Base-by-base conservation (phyloP, 1,139 yeast species). In the Citeromyces hawaiiensis region DNA sequence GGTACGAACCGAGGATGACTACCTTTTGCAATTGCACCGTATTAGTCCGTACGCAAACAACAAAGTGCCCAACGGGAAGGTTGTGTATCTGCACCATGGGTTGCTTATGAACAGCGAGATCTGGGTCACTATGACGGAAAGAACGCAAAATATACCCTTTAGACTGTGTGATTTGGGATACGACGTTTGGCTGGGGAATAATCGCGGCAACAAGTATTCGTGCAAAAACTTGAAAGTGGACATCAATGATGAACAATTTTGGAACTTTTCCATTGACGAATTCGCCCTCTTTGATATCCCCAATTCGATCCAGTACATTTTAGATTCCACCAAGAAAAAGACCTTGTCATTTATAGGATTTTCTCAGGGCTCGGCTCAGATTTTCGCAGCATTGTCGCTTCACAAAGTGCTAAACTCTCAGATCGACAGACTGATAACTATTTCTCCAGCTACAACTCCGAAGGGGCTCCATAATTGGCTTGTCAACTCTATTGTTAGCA, bases 401-500 rank as follows among this genome's bases (percentile, higher is more conserved):
- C 76, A 81, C 53, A 72, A 83, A 5, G 69, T 69, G 16, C 65
- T 88, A 46, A 85, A 83, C 55, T 54, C 64, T 8, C 81, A 83
- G 52, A 73, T 88, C 39, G 76, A 76, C 27, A 70, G 74, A 47
- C 72, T 88, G 44, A 72, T 88, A 40, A 44, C 54, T 15, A 52
- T 56, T 21, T 83, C 96, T 0, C 97, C 97, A 1, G 97, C 97
- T 1, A 83, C 94, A 61, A 85, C 96, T 0, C 97, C 97, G 0
- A 83, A 77, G 39, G 93, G 94, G 1, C 64, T 88, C 18, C 76
- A 80, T 45, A 83, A 88, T 47, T 69, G 72, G 53, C 63, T 87
- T 42, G 77, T 85, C 30, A 94, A 86, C 53, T 69, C 87, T 0
- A 64, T 88, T 36, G 72, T 83, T 47, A 79, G 83, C 51, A 72